A percentile compares a stretch with the other conserved stretches of the same genome.
These are phyloP conservation scores for Pholiota microspora DNA, from an alignment of 768 basidiomycete species.

Conservation along the genomic window DNA sequence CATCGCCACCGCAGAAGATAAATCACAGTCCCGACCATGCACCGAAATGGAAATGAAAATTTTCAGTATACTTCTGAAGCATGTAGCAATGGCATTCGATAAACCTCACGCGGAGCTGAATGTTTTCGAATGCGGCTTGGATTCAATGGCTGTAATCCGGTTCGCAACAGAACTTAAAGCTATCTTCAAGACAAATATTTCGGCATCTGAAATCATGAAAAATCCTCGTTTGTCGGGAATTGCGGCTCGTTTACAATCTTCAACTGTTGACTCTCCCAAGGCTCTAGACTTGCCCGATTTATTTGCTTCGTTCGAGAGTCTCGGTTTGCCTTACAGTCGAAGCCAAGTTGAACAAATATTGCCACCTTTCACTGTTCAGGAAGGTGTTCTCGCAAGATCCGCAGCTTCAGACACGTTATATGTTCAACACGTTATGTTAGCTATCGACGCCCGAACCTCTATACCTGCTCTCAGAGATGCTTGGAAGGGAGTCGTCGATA, in stretches of 20 bases:
- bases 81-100: conserved; percentile 17
- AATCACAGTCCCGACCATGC: conserved; percentile 8
- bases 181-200: conserved; percentile 17
- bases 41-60: conserved; percentile 18
- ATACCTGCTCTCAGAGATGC: conserved; percentile 25
- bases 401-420: conserved; percentile 35
- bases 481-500: conserved; percentile 29
- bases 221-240: conserved; percentile 24
- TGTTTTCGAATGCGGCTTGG: conserved; percentile 30
- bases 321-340: conserved; percentile 10
- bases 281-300: background rate
- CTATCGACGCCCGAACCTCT: conserved; percentile 20
- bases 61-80: conserved; percentile 21
- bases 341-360: conserved; percentile 26
- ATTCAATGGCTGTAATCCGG: conserved; percentile 28
- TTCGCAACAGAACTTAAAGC: conserved; percentile 25
- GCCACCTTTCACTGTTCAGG: conserved; percentile 45
- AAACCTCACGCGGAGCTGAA: conserved; percentile 23
- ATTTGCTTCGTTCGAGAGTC: background rate
- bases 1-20: conserved; percentile 17
- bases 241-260: conserved; percentile 11
- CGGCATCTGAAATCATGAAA: conserved; percentile 30
- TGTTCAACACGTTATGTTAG: conserved; percentile 42
- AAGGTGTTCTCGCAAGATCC: conserved; percentile 43
- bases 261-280: background rate